Conservation (phyloP, 371 early-diverging fungal species). For the Modicella reniformis region DNA sequence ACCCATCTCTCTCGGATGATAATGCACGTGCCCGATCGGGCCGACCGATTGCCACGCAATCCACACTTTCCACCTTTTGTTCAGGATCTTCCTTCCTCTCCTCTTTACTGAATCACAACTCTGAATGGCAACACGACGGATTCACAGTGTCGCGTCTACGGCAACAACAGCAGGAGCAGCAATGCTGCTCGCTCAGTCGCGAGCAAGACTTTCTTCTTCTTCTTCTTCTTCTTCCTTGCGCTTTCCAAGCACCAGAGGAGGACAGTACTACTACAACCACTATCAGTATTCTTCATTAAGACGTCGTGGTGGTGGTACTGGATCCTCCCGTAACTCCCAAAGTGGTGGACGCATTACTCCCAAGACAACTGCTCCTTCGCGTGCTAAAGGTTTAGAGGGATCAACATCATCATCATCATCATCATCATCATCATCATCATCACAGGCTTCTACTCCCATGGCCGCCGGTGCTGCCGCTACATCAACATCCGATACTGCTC, state of each 20-base stretch:
- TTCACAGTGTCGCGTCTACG: background rate
- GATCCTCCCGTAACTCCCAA: conserved; percentile 2
- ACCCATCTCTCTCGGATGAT: too few relatives aligned
- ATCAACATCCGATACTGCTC: background rate
- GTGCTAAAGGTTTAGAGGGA: conserved; percentile 1
- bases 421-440: background rate
- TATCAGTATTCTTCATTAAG: conserved; percentile 18
- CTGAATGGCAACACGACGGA: conserved; percentile 8
- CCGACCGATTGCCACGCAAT: too few relatives aligned
- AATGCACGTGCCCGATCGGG: too few relatives aligned
- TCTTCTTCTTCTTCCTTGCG: conserved; percentile 3
- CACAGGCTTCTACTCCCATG: too few relatives aligned
- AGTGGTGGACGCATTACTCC: conserved; percentile 42
- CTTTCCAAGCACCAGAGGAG: background rate
- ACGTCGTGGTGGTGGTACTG: conserved; percentile 1
- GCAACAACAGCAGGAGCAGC: background rate
- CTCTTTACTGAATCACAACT: background rate
- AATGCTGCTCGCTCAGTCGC: conserved; percentile 9
- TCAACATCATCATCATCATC: conserved; percentile 5
- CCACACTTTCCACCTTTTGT: too few relatives aligned
- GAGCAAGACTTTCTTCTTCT: conserved; percentile 9
- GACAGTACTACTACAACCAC: background rate
- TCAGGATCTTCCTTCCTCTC: too few relatives aligned
- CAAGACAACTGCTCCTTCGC: conserved; percentile 29
- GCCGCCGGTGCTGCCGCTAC: too few relatives aligned